Evolutionary conservation across 768 basidiomycete genomes (phyloP).

Genomic region (Phylloporus rhodoxanthus): DNA sequence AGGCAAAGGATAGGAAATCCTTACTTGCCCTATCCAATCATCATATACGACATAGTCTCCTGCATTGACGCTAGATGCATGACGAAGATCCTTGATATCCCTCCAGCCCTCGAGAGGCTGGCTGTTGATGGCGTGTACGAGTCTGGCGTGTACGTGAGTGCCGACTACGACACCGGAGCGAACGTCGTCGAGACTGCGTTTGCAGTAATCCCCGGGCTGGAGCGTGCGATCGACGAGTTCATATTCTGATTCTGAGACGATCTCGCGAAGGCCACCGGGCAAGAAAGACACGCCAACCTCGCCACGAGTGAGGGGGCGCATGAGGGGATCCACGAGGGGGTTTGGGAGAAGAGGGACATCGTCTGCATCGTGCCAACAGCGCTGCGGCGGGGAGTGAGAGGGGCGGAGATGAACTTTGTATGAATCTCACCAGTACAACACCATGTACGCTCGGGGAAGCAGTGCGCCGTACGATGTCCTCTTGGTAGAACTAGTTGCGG

Average conservation of each 20-base stretch:
- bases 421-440: conserved; percentile 55
- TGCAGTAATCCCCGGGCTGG: conserved; percentile 76
- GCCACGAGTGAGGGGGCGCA: conserved; percentile 68
- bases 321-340: conserved; percentile 56
- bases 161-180: conserved; percentile 70
- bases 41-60: conserved; percentile 79
- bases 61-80: conserved; percentile 56
- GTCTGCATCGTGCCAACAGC: conserved; percentile 87
- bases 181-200: conserved; percentile 68
- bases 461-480: conserved; percentile 56
- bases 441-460: conserved; percentile 41
- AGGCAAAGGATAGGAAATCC: conserved; percentile 18
- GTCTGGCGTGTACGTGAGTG: conserved; percentile 54
- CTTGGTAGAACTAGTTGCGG: conserved; percentile 50
- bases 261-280: conserved; percentile 51
- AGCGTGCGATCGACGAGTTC: conserved; percentile 71
- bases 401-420: not conserved
- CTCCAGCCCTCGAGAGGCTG: conserved; percentile 60
- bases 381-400: conserved; percentile 38
- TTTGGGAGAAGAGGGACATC: conserved; percentile 46
- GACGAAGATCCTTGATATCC: conserved; percentile 50
- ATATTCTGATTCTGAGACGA: conserved; percentile 64
- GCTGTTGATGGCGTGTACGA: conserved; percentile 71
- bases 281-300: conserved; percentile 80
- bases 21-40: conserved; percentile 87